Percentiles rank a stretch among this genome's conserved stretches.
phyloP scores from a whole-genome alignment of 2,329 filamentous ascomycete genomes.

The Colletotrichum sp. region DNA sequence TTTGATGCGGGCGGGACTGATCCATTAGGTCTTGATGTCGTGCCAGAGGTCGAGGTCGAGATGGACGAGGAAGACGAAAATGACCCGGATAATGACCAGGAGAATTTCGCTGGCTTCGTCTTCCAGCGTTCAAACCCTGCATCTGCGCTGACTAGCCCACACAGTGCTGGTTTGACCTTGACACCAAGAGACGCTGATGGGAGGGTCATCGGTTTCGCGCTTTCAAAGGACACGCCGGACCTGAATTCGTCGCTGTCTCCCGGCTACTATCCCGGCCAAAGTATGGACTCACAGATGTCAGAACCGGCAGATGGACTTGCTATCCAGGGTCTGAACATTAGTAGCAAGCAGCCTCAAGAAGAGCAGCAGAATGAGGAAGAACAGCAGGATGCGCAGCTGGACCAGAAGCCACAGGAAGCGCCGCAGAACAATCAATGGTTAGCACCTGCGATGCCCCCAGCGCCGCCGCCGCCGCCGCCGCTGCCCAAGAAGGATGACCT shows the following conservation, averaged over 20 bases:
- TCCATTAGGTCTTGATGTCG: background rate
- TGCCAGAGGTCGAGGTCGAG: slow-evolving; percentile 9
- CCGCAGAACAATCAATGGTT: slow-evolving; percentile 25
- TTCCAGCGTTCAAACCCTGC: slow-evolving; percentile 59
- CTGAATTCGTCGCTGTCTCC: slow-evolving; percentile 14
- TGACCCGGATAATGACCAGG: slow-evolving; percentile 60
- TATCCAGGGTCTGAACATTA: slow-evolving; percentile 40
- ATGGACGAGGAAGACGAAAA: slow-evolving; percentile 28
- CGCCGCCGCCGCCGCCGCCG: background rate
- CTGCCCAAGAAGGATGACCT: slow-evolving; percentile 55
- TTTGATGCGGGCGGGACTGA: background rate
- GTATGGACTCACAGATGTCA: slow-evolving; percentile 9
- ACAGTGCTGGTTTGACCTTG: slow-evolving; percentile 45
- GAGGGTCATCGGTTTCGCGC: slow-evolving; percentile 60
- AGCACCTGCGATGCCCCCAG: slow-evolving; percentile 7
- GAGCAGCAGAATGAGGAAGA: background rate
- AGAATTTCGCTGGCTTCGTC: slow-evolving; percentile 64
- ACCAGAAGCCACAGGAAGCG: background rate
- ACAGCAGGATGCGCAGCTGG: background rate
- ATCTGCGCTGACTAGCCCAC: slow-evolving; percentile 56
- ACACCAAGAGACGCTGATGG: slow-evolving; percentile 62
- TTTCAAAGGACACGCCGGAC: slow-evolving; percentile 50
- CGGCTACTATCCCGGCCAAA: background rate
- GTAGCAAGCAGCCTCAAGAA: background rate
- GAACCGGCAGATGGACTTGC: slow-evolving; percentile 41